phyloP scores from a whole-genome alignment of 179 eudicot species.

The Silene coronaria region DNA sequence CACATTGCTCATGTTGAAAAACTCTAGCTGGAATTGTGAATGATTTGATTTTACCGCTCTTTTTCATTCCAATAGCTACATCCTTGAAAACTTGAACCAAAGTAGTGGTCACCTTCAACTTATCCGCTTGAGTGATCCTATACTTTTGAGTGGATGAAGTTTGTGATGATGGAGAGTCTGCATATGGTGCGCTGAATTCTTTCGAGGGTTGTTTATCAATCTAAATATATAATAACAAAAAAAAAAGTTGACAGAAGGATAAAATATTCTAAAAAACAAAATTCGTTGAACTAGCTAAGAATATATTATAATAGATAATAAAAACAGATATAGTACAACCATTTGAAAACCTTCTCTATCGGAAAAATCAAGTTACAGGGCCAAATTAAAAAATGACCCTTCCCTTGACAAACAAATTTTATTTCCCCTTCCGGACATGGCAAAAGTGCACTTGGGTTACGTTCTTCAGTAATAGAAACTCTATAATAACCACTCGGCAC shows the following conservation, averaged over 20 bases:
- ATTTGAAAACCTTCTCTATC: neutral
- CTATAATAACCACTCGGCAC: too few relatives aligned
- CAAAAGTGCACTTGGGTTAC: conserved; percentile 4
- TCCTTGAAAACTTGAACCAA: neutral
- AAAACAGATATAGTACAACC: too few relatives aligned
- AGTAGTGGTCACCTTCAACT: neutral
- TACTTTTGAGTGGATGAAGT: too few relatives aligned
- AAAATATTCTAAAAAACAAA: too few relatives aligned
- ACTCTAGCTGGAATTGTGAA: neutral
- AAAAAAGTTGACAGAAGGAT: too few relatives aligned
- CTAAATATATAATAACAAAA: too few relatives aligned
- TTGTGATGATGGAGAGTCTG: too few relatives aligned
- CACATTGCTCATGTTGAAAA: neutral
- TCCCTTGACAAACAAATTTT: neutral
- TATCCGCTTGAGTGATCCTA: too few relatives aligned
- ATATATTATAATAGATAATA: too few relatives aligned
- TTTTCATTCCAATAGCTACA: neutral
- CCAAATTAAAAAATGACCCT: neutral
- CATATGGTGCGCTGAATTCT: too few relatives aligned
- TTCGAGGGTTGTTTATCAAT: too few relatives aligned
- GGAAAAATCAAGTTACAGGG: neutral
- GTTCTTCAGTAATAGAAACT: neutral
- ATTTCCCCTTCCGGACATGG: conserved; percentile 2
- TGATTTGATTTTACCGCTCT: neutral
- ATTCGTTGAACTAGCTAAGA: too few relatives aligned